These are phyloP conservation scores for Coemansia sp. DNA, from an alignment of 192 early-diverging fungal species.

Conservation along the genomic window DNA sequence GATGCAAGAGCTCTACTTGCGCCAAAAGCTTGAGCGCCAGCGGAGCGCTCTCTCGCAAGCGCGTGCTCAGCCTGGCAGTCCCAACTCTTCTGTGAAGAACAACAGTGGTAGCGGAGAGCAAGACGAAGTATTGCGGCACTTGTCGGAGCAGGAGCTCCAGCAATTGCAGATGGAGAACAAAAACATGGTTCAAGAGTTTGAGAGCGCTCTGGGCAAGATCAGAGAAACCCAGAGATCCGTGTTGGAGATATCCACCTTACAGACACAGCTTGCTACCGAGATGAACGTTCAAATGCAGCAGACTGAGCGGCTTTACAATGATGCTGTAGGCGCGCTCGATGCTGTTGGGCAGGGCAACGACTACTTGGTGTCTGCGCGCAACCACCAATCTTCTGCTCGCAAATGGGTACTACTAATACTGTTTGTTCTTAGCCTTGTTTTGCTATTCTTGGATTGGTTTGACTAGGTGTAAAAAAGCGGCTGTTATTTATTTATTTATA, in stretches of 20 bases:
- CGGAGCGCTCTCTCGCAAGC: constrained; percentile 23
- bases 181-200: constrained; percentile 66
- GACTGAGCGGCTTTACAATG: constrained; percentile 69
- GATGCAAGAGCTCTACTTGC: constrained; percentile 66
- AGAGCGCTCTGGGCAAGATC: constrained; percentile 66
- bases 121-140: constrained; percentile 56
- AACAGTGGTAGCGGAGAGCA: constrained; percentile 18
- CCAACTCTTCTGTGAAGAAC: not conserved
- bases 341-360: constrained; percentile 66
- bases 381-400: constrained; percentile 62
- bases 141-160: constrained; percentile 53
- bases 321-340: constrained; percentile 64
- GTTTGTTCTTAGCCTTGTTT: constrained; percentile 65
- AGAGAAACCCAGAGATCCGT: constrained; percentile 61
- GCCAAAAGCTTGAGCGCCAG: constrained; percentile 67
- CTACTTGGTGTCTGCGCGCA: constrained; percentile 60
- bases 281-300: constrained; percentile 67
- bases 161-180: constrained; percentile 69
- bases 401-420: constrained; percentile 74
- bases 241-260: constrained; percentile 69
- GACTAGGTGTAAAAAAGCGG: constrained; percentile 36
- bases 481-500: too few relatives aligned
- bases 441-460: constrained; percentile 80
- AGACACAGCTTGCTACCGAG: constrained; percentile 68
- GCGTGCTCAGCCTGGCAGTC: not conserved